Evolutionary conservation across 2,329 filamentous ascomycete species (phyloP), one percentile per base, ranked within the genome.

Genomic region (Pyrenophora teres): DNA sequence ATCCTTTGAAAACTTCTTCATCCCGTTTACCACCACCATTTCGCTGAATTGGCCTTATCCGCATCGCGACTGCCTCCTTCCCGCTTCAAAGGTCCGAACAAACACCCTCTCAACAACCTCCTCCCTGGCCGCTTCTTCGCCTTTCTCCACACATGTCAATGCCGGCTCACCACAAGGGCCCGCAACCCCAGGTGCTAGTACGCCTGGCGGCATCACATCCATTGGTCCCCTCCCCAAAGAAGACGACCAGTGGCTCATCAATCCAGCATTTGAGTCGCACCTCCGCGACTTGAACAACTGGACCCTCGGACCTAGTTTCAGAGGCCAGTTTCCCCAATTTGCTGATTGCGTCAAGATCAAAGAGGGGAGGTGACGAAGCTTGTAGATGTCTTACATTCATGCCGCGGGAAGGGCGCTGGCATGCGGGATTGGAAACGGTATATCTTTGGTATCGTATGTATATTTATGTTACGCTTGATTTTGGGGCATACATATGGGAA

Each of bases 31-130:
- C 1, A 84, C 81, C 1, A 92, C 87, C 0, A 67, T 96, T 19
- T 85, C 82, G 21, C 73, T 96, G 13, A 94, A 92, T 61, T 97
- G 92, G 92, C 88, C 88, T 0, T 93, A 95, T 67, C 87, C 90
- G 49, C 81, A 85, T 1, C 84, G 83, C 0, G 87, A 92, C 61
- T 84, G 86, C 31, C 77, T 96, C 21, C 75, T 81, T 21, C 78
- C 81, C 0, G 80, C 69, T n/a, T 69, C 71, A 2, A 67, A 64
- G 44, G 50, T 68, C 18, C 50, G 54, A 23, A 32, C 60, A 16
- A 51, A 56, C 0, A 41, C 60, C 15, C 46, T 66, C 15, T 68
- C 65, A n/a, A 57, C 59, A 31, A 62, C 63, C 1, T 64, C 65
- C 9, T 66, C 64, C 16, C 37, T 64, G 4, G 54, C 67, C 5